Evolutionary conservation across 495 filamentous ascomycete genomes (phyloP), one percentile per base, ranked within the genome.

Genomic region (Aspergillus bertholletiae): DNA sequence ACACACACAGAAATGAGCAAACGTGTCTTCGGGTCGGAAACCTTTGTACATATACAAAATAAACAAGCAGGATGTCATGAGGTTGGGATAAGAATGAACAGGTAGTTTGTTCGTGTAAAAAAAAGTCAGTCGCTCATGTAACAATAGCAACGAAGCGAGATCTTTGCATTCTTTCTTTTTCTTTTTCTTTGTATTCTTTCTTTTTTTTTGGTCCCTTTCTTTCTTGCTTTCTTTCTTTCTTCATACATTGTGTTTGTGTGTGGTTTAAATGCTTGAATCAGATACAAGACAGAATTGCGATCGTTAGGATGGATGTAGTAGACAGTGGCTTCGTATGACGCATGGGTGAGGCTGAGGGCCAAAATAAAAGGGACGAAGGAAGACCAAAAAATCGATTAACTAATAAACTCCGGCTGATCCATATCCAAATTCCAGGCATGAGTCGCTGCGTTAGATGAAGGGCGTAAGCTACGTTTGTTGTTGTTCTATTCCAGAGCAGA

Each of bases 361-460:
- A n/a, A n/a, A n/a, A n/a, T 49, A 23, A 37, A 27, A 39, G 2
- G 40, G 32, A 46, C 30, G 48, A 20, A 44, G 0, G 32, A 47
- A 24, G 50, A 46, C n/a, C n/a, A 41, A 60, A 54, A 62, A 50
- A 35, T 53, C 54, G 69, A 71, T 65, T 67, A 37, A 60, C 51
- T 59, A 50, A 35, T 53, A 56, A 71, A 71, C 66, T 65, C 70
- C 68, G 65, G 59, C 55, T 60, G 58, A 65, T 61, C 35, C 39
- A 46, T 49, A 56, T 58, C 51, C 57, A 55, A 58, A 53, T 55
- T 58, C 55, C 57, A 54, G 58, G 54, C 49, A 56, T 59, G 53
- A 58, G 67, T 67, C 65, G 69, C 69, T 72, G 58, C 65, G 61
- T 68, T 61, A 66, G 57, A 64, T 61, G 56, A 52, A 49, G 54